Conservation (phyloP, 176 grass and related monocot genomes). For the Cenchrus fungigraminus region DNA sequence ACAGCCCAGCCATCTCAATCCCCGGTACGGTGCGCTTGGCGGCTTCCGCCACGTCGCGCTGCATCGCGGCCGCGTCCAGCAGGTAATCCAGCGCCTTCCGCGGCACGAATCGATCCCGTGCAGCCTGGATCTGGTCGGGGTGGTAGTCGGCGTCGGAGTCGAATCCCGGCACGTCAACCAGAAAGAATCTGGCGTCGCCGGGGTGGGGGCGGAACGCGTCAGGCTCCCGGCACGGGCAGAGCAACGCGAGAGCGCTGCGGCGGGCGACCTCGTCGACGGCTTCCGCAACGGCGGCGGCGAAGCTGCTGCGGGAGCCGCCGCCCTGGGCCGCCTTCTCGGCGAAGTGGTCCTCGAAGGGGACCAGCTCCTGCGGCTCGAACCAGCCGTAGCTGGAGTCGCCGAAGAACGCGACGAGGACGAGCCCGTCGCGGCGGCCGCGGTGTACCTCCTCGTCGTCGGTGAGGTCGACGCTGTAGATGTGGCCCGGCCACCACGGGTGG, state of each 20-base stretch:
- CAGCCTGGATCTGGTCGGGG: slow-evolving; percentile 57
- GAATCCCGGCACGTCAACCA: slow-evolving; percentile 75
- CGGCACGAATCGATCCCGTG: slow-evolving; percentile 57
- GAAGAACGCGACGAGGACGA: slow-evolving; percentile 91
- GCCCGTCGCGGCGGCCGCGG: slow-evolving; percentile 56
- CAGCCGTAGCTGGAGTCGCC: slow-evolving; percentile 96
- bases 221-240: slow-evolving; percentile 65
- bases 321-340: slow-evolving; percentile 58
- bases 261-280: slow-evolving; percentile 79
- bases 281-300: slow-evolving; percentile 72
- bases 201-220: slow-evolving; percentile 49
- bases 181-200: slow-evolving; percentile 49
- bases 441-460: slow-evolving; percentile 54
- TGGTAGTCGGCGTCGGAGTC: slow-evolving; percentile 76
- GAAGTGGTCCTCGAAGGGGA: slow-evolving; percentile 71
- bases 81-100: slow-evolving; percentile 39
- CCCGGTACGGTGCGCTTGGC: slow-evolving; percentile 22
- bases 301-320: slow-evolving; percentile 49
- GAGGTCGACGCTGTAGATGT: slow-evolving; percentile 76
- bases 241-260: slow-evolving; percentile 62
- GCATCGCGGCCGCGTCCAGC: slow-evolving; percentile 50
- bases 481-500: slow-evolving; percentile 97
- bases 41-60: slow-evolving; percentile 24
- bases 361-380: slow-evolving; percentile 86
- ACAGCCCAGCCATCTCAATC: slow-evolving; percentile 56